Percentiles rank a stretch among this genome's conserved stretches.
Evolutionary conservation across 2,329 filamentous ascomycete species (phyloP).

Genomic region (Dothideomycetidae sp.): DNA sequence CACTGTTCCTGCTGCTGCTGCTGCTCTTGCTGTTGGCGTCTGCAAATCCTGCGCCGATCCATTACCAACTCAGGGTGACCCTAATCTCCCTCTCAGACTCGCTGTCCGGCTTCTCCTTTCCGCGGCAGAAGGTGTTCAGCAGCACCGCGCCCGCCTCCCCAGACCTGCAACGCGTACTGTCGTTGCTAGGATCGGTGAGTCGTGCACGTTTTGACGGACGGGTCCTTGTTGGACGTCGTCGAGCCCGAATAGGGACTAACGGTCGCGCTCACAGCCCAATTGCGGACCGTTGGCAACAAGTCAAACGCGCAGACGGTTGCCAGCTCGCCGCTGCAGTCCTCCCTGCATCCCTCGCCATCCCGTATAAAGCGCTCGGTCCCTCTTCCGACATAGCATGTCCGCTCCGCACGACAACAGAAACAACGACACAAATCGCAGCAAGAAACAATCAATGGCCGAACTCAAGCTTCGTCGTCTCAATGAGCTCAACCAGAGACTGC

Average conservation of each 20-base stretch:
- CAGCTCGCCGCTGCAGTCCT: background rate
- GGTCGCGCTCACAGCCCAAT: slow-evolving; percentile 7
- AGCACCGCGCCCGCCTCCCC: too few relatives aligned
- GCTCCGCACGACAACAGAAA: slow-evolving; percentile 51
- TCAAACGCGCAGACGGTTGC: slow-evolving; percentile 2
- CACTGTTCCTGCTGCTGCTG: background rate
- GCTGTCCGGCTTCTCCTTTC: too few relatives aligned
- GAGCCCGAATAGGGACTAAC: slow-evolving; percentile 10
- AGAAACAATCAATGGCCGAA: slow-evolving; percentile 98
- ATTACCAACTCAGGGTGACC: too few relatives aligned
- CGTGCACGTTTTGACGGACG: slow-evolving; percentile 5
- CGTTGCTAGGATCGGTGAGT: slow-evolving; percentile 4
- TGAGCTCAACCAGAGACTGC: slow-evolving; percentile 88
- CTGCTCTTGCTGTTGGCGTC: too few relatives aligned
- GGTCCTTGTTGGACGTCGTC: background rate
- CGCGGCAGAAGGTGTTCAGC: too few relatives aligned
- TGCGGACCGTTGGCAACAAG: slow-evolving; percentile 8
- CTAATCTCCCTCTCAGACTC: too few relatives aligned
- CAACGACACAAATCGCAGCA: slow-evolving; percentile 60
- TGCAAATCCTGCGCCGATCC: too few relatives aligned
- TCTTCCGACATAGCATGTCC: slow-evolving; percentile 34
- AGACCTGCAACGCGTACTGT: background rate
- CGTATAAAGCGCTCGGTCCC: background rate
- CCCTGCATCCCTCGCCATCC: slow-evolving; percentile 8
- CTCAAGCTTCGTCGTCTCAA: slow-evolving; percentile 91